Evolutionary conservation across 176 grass and related monocot species (phyloP).

Genomic region (Themeda triandra): DNA sequence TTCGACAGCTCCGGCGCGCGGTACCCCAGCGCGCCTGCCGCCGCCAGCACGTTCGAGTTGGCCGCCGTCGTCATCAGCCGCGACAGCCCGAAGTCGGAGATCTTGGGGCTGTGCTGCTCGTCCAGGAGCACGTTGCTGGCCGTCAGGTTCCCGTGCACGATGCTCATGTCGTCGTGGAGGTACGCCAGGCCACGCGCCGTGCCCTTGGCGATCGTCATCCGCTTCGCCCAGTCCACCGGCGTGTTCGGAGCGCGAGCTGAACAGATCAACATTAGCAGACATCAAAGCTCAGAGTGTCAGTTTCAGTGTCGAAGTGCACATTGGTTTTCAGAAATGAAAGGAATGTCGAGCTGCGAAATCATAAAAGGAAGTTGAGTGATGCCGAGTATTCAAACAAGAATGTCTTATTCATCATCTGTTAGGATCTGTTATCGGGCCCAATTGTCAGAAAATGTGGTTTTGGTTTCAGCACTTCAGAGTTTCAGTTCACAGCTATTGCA

Average conservation of each 20-base stretch:
- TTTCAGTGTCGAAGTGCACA: neutral
- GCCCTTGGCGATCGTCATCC: conserved; percentile 68
- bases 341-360: too few species aligned
- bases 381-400: neutral
- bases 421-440: neutral
- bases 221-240: conserved; percentile 52
- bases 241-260: conserved; percentile 28
- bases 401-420: neutral
- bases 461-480: neutral
- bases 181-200: conserved; percentile 53
- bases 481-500: neutral
- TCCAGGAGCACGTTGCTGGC: conserved; percentile 74
- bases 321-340: too few species aligned
- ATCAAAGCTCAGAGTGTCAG: conserved; percentile 1
- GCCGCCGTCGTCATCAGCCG: conserved; percentile 76
- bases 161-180: conserved; percentile 58
- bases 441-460: neutral
- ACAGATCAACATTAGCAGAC: neutral
- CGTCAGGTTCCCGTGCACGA: conserved; percentile 75
- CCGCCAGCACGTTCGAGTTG: conserved; percentile 67
- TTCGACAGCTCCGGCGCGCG: conserved; percentile 80
- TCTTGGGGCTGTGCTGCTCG: conserved; percentile 45
- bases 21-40: conserved; percentile 55
- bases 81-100: conserved; percentile 61
- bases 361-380: too few species aligned